Base-by-base conservation (phyloP, 352 stramenopile species). In the Globisporangium nodosum region DNA sequence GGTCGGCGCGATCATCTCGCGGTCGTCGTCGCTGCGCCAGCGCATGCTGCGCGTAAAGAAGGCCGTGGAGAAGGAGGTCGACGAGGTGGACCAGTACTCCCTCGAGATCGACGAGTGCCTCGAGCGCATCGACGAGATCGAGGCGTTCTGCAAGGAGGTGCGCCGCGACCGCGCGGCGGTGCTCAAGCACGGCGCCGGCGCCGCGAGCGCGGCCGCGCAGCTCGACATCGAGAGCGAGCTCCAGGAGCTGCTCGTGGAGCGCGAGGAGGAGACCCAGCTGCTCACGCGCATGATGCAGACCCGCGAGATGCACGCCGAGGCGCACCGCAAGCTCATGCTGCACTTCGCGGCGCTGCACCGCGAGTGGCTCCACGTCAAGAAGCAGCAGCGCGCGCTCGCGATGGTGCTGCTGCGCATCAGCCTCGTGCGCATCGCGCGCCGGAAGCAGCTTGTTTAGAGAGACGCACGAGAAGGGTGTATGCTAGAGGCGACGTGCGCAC, bases 211-310 rank as follows among this genome's bases (percentile, higher is more conserved):
- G 3, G 43, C 50, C 6, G 50, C 51, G 9, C 49, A 64, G 24
- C 40, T 58, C 31, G 58, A 64, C 58, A 52, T 64, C 30, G 58
- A 64, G 31, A 51, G 58, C 43, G 58, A 64, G 58, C 58, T 64
- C 31, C 40, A 64, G 33, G 58, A 64, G 58, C 58, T 64, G n/a
- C 50, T 64, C 21, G 21, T 64, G 1, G 58, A 64, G 33, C 58
- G 43, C 21, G 58, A 64, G 37, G 58, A 64, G 20, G 58, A 64
- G 51, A 64, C 58, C 5, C 58, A 64, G 51, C 21, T 64, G 51
- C 58, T 64, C 46, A 37, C 76, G 18, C 64, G 58, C 43, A 64
- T 64, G 58, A 64, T 64, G 58, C 58, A 64, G 51, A 64, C 58
- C 20, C 58, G 58, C 21, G 58, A 64, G 43, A 54, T 64, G 58